A percentile compares a stretch with the other conserved stretches of the same genome.
These are phyloP conservation scores for Cucumis melo DNA, from an alignment of 306 rosid genomes.

Conservation along the genomic window DNA sequence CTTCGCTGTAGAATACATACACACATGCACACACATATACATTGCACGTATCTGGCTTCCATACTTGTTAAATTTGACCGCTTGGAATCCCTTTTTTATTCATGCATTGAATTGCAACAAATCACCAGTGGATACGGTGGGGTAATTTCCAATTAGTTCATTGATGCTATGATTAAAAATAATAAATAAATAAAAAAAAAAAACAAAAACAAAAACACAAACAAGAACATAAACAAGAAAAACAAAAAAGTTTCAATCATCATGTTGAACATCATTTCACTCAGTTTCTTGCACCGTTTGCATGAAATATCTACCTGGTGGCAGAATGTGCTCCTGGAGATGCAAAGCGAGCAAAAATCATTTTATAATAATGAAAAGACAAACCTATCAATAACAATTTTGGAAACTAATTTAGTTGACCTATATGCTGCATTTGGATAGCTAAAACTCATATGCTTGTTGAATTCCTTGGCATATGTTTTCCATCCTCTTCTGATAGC, in stretches of 20 bases:
- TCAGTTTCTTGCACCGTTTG: not conserved
- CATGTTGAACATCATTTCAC: not conserved
- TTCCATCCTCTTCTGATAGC: not conserved
- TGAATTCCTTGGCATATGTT: not conserved
- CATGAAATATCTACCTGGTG: not conserved
- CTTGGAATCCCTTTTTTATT: not conserved
- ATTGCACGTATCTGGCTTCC: not conserved
- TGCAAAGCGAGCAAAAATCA: not conserved
- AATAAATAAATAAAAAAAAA: no score
- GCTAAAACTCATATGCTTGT: not conserved
- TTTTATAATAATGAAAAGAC: not conserved
- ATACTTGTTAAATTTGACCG: not conserved
- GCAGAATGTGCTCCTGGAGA: not conserved
- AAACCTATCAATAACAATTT: not conserved
- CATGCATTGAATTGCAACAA: not conserved
- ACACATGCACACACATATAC: no score
- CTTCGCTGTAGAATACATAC: not conserved
- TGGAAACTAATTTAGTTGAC: not conserved
- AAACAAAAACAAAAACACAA: no score
- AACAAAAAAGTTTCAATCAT: not conserved
- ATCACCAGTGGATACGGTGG: not conserved
- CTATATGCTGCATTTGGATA: not conserved
- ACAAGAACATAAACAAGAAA: not conserved
- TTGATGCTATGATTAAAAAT: not conserved
- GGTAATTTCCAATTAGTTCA: not conserved